phyloP scores from a whole-genome alignment of 768 basidiomycete species.

The Mrakia gelida region DNA sequence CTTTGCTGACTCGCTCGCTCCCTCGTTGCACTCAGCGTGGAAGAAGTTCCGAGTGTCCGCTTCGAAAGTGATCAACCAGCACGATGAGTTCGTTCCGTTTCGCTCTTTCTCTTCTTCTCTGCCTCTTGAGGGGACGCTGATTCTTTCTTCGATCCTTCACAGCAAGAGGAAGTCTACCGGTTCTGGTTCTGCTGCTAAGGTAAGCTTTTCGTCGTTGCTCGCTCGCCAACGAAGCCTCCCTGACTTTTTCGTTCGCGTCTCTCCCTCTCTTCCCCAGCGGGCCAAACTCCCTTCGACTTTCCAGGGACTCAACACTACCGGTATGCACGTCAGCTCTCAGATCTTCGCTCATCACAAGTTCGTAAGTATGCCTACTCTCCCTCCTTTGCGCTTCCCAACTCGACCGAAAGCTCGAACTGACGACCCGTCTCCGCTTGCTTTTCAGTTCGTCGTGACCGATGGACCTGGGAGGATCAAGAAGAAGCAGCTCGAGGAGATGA shows the following conservation, averaged over 20 bases:
- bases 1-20: no score
- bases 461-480: slow-evolving; percentile 66
- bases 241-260: no score
- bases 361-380: slow-evolving; percentile 51
- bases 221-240: no score
- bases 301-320: slow-evolving; percentile 56
- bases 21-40: not conserved
- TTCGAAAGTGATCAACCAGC: not conserved
- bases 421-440: not conserved
- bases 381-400: not conserved
- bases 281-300: slow-evolving; percentile 45
- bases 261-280: not conserved
- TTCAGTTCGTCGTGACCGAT: slow-evolving; percentile 44
- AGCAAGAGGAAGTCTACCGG: not conserved
- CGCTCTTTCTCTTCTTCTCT: no score
- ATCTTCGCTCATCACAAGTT: slow-evolving; percentile 75
- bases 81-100: not conserved
- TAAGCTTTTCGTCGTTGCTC: not conserved
- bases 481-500: slow-evolving; percentile 58
- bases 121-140: no score
- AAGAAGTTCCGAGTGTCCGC: no score
- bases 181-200: slow-evolving; percentile 33
- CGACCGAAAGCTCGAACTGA: no score
- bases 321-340: slow-evolving; percentile 56
- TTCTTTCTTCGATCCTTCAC: no score